Evolutionary conservation across 768 basidiomycete genomes (phyloP).

Genomic region (Leccinellum albellum): DNA sequence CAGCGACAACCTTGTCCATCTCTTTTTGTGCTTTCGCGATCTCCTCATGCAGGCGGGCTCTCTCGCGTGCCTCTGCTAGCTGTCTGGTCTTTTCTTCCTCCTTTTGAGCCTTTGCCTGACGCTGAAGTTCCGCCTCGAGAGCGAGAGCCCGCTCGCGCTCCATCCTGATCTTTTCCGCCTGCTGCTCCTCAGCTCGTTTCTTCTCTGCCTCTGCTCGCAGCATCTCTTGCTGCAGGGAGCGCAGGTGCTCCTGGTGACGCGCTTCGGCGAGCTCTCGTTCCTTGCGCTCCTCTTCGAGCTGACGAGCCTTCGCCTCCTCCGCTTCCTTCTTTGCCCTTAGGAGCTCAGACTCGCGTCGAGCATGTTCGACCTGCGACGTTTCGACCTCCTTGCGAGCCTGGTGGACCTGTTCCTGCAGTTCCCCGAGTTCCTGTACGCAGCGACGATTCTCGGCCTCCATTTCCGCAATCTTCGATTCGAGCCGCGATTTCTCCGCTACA

Average conservation of each 20-base stretch:
- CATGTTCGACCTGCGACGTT: slow-evolving; percentile 25
- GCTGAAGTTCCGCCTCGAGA: slow-evolving; percentile 28
- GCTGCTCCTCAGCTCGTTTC: slow-evolving; percentile 19
- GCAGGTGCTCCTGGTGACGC: slow-evolving; percentile 30
- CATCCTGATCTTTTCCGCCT: slow-evolving; percentile 22
- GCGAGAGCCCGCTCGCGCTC: slow-evolving; percentile 31
- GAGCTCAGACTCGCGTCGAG: slow-evolving; percentile 27
- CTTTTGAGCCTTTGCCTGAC: slow-evolving; percentile 20
- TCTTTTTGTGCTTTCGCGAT: slow-evolving; percentile 26
- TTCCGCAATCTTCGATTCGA: slow-evolving; percentile 24
- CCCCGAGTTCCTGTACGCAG: slow-evolving; percentile 16
- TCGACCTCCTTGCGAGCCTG: slow-evolving; percentile 28
- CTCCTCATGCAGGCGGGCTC: slow-evolving; percentile 26
- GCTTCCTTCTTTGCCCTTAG: slow-evolving; percentile 23
- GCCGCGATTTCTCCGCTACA: slow-evolving; percentile 34
- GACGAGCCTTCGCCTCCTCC: slow-evolving; percentile 27
- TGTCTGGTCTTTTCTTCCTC: slow-evolving; percentile 25
- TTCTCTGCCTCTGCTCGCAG: slow-evolving; percentile 21
- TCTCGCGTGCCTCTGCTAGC: slow-evolving; percentile 28
- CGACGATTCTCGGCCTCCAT: slow-evolving; percentile 27
- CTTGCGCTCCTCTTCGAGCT: slow-evolving; percentile 31
- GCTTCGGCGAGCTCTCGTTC: slow-evolving; percentile 26
- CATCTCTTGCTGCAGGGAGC: slow-evolving; percentile 26
- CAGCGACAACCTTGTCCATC: slow-evolving; percentile 21
- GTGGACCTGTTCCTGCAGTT: slow-evolving; percentile 27